Percentiles rank a stretch among this genome's conserved stretches.
Evolutionary conservation across 805 yeast species (phyloP).

Genomic region (Zygosaccharomyces siamensis): DNA sequence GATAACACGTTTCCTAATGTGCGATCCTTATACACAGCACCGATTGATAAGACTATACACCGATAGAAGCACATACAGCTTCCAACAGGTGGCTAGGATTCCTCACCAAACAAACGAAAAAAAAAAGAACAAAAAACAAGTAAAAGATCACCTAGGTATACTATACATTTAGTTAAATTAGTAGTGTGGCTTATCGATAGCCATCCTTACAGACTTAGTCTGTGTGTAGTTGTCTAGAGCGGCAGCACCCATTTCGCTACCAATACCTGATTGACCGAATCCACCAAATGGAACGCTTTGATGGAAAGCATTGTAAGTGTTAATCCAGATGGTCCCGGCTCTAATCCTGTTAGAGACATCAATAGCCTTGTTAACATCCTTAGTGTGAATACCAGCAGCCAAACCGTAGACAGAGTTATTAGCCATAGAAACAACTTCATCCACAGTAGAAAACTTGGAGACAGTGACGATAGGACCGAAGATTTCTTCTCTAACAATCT

Average conservation of each 20-base stretch:
- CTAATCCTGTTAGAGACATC: conserved; percentile 61
- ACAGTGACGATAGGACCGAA: conserved; percentile 86
- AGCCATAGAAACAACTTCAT: conserved; percentile 69
- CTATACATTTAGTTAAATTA: not conserved
- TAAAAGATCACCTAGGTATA: not conserved
- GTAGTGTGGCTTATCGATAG: conserved; percentile 33
- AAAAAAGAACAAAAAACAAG: not conserved
- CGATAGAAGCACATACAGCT: not conserved
- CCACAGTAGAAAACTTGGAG: conserved; percentile 63
- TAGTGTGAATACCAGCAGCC: conserved; percentile 84
- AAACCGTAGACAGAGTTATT: conserved; percentile 78
- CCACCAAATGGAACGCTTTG: conserved; percentile 90
- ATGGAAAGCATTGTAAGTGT: conserved; percentile 83
- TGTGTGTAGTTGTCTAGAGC: conserved; percentile 81
- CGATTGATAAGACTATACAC: not conserved
- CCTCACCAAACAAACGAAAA: not conserved
- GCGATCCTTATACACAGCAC: not conserved
- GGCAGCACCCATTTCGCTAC: conserved; percentile 87
- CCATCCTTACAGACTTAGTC: conserved; percentile 73
- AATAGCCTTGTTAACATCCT: conserved; percentile 59
- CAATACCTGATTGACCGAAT: conserved; percentile 79
- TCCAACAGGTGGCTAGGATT: not conserved
- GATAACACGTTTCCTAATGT: too few species aligned
- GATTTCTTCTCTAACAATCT: conserved; percentile 82
- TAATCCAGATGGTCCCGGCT: conserved; percentile 82